These are phyloP conservation scores for Nakaseomyces nivariensis DNA, from an alignment of 1,139 yeast genomes.

Conservation along the genomic window DNA sequence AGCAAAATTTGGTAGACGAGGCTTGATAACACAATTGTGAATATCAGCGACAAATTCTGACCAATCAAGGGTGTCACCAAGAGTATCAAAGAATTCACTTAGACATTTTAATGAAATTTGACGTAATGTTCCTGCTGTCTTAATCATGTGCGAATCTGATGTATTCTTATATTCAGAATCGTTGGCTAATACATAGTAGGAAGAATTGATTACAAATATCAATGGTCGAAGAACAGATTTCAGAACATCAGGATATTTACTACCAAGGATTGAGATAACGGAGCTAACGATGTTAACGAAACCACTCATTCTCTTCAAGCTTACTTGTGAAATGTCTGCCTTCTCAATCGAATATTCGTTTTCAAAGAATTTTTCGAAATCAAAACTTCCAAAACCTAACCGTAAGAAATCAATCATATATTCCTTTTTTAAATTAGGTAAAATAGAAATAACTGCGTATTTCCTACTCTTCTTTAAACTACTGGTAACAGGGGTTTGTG, in stretches of 20 bases:
- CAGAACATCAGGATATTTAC: constrained; percentile 42
- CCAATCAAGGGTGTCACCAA: constrained; percentile 51
- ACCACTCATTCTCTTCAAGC: constrained; percentile 54
- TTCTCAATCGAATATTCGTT: constrained; percentile 21
- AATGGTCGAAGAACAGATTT: constrained; percentile 50
- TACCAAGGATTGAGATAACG: constrained; percentile 53
- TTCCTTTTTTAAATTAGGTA: constrained; percentile 51
- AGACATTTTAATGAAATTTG: constrained; percentile 53
- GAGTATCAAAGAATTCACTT: constrained; percentile 38
- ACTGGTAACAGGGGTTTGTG: constrained; percentile 48
- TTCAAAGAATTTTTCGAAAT: constrained; percentile 33
- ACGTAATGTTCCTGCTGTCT: constrained; percentile 46
- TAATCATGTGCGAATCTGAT: constrained; percentile 23
- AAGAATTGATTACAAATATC: constrained; percentile 44
- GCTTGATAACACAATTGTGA: constrained; percentile 45
- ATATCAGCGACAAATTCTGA: constrained; percentile 40
- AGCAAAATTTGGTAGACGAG: constrained; percentile 59
- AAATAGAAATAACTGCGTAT: constrained; percentile 61
- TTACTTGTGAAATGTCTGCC: constrained; percentile 16
- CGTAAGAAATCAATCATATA: constrained; percentile 50
- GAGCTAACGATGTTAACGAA: constrained; percentile 61
- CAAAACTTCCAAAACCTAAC: constrained; percentile 52
- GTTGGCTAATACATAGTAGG: constrained; percentile 40
- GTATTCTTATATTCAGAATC: constrained; percentile 23
- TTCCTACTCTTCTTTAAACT: constrained; percentile 68